Base-by-base conservation (phyloP, 805 yeast species). In the Wickerhamomyces chambardii region DNA sequence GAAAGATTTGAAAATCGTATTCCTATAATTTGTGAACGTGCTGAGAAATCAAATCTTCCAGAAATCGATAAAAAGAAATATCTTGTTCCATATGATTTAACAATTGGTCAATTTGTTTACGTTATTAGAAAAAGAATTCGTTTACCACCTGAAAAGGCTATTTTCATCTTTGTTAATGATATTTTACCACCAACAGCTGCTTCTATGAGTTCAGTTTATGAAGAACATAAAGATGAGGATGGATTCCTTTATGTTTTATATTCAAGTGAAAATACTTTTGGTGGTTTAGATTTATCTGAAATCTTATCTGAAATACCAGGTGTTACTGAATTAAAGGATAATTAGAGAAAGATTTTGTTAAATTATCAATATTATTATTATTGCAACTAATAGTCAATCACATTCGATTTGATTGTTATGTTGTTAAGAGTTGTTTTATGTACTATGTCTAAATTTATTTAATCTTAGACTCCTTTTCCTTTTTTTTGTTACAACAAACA, bases 151-250 rank as follows among this genome's bases (percentile, higher is more conserved):
- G 98, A 92, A 61, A 89, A 90, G 78, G 98, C 98, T 30, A 90
- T 92, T 45, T 92, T 92, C 62, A 87, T 92, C 46, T 92, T 92
- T 59, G 95, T 92, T 44, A 90, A 92, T 56, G 98, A 92, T 58
- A 87, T 92, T 38, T 72, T 92, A 48, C 98, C 98, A 10, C 97
- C 97, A 32, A 92, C 98, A 3, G 97, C 97, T 16, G 95, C 97
- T 15, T 73, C 92, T 47, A 86, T 92, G 92, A 82, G 95, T 50
- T 74, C 92, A 17, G 83, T 92, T 44, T 92, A 92, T 56, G 95
- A 89, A 52, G 97, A 92, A 60, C 95, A 92, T 63, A 87, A 87
- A 64, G 98, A 92, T 56, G 90, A 90, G 55, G 98, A 92, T 58
- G 98, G 98, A 27, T 92, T 92, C 62, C 75, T 92, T 54, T 92